Evolutionary conservation across 1,284 basidiomycete genomes (phyloP), one percentile per base, ranked within the genome.

Genomic region (Hypsizygus ulmarius): DNA sequence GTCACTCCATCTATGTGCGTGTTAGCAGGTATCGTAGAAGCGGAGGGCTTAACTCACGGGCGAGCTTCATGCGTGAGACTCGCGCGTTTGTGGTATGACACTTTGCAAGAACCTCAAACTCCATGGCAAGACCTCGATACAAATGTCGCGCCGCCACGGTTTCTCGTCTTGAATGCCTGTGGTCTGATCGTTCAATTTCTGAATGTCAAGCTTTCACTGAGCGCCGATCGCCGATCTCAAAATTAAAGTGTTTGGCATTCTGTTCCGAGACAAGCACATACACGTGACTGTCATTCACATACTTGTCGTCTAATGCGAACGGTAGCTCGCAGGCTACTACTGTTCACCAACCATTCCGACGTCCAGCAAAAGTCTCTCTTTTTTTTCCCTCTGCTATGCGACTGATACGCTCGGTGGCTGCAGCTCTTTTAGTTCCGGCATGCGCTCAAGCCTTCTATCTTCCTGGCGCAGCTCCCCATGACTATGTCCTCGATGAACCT

Each of bases 41-140:
- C 39, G 16, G 7, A 42, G 36, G 14, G n/a, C 29, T 11, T 15
- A 19, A 51, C 81, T 61, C 59, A 84, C 84, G 84, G 51, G 81
- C 72, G 28, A 87, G 73, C 41, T 73, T 82, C 86, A 93, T 90
- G 40, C 79, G 73, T 25, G 82, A 87, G 2, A 90, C 88, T 33
- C 90, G 79, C 2, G 90, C 90, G 39, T 74, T 75, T 3, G 89
- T 92, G 1, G 86, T 90, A 34, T 74, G 72, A 60, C 89, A 92
- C 73, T 74, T 79, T 49, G 87, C 88, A 45, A 92, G 66, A 12
- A 91, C 73, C 63, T 91, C 81, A 58, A 91, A 92, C 56, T 90
- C 75, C 83, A 91, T 90, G 35, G 63, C 62, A 28, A 63, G 54
- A 39, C 58, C 52, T 29, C 49, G 50, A 52, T 50, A 41, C 16